phyloP scores from a whole-genome alignment of 208 protist genomes.

The Leishmania lainsoni region DNA sequence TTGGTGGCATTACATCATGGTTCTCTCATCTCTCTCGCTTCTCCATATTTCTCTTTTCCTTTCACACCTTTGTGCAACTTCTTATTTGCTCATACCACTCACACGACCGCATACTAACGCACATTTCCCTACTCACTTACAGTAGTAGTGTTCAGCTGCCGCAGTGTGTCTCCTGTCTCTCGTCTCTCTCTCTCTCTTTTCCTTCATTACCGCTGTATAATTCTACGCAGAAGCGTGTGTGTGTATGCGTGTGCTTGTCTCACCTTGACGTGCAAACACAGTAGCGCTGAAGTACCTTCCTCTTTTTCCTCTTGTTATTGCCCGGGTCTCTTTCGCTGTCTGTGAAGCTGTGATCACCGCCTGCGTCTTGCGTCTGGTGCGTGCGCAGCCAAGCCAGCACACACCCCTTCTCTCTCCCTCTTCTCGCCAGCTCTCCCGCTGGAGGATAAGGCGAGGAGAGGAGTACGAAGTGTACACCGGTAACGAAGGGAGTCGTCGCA shows the following conservation, averaged over 20 bases:
- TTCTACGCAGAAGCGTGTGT: neutral
- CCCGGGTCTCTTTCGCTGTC: neutral
- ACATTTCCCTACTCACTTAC: neutral
- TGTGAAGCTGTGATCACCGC: neutral
- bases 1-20: neutral
- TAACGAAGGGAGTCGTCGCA: neutral
- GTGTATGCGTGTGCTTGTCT: neutral
- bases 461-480: neutral
- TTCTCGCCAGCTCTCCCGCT: neutral
- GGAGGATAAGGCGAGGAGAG: neutral
- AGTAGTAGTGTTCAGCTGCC: slow-evolving; percentile 1
- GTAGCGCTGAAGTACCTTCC: neutral
- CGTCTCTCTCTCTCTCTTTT: neutral
- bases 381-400: neutral
- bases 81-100: neutral
- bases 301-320: neutral
- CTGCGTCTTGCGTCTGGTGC: neutral
- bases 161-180: neutral
- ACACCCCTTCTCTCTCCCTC: neutral
- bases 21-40: neutral
- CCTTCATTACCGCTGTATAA: neutral
- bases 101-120: neutral
- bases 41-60: neutral
- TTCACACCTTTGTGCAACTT: neutral
- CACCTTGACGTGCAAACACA: neutral